Base-by-base conservation (phyloP, 2,329 filamentous ascomycete genomes). In the Phoma sp. region DNA sequence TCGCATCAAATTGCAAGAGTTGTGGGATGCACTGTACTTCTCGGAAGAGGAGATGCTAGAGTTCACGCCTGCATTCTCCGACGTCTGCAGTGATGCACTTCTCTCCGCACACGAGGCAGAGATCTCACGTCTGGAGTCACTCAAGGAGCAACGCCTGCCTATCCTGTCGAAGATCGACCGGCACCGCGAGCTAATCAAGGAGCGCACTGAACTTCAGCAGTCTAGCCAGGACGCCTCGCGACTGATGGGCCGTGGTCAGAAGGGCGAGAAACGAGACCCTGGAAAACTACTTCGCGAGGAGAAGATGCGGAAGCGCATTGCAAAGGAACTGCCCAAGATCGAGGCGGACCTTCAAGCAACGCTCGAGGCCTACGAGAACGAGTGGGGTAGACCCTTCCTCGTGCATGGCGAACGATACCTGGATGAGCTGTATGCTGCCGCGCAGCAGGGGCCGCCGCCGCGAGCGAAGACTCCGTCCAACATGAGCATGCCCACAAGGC, bases 21-120 rank as follows among this genome's bases (percentile, higher is more conserved):
- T 99, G 0, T 99, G 96, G 95, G 95, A 99, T 71, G 82, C 86
- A 0, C 79, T 99, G 1, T 98, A 95, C 79, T 93, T 96, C 70
- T 96, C 91, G 0, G 95, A 99, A 72, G 95, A 99, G 68, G 95
- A 99, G 78, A 98, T 98, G 93, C 85, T 98, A 52, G 93, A 97
- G 64, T 99, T 99, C 66, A 95, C 93, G 0, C 95, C 96, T 0
- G 95, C 93, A 37, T 98, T 98, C 73, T 96, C 92, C 40, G 95
- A 98, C 71, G 93, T 97, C 18, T 97, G 96, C 77, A 97, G 92
- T 66, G 95, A 99, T 73, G 95, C 95, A 4, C 83, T 99, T 8
- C 84, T 99, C 0, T 93, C 96, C 61, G 93, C 95, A 0, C 96
- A 99, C 68, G 95, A 99, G 78, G 87, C 89, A 18, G 96, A 99